Base-by-base conservation (phyloP, 768 basidiomycete species). In the Boletus coccyginus region DNA sequence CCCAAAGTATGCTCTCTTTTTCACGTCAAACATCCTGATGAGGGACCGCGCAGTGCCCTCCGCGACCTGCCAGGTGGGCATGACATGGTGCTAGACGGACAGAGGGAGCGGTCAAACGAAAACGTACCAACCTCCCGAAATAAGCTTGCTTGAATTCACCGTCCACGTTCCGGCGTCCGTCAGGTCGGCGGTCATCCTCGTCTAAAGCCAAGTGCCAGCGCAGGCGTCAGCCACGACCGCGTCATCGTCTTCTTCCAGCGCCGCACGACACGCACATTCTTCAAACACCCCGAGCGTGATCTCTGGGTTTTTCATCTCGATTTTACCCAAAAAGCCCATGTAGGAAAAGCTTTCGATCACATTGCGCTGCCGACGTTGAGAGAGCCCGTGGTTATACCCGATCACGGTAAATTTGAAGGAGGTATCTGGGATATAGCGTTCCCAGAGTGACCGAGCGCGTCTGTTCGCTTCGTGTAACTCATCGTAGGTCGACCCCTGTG, bases 1-100 rank as follows among this genome's bases (percentile, higher is more conserved):
- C 4, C 97, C 97, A 70, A 85, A 98, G 66, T 90, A 98, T 14
- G 76, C 75, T 10, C 97, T 81, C 62, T 92, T 92, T 71, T 97
- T 98, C 47, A 99, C 88, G 57, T 92, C 87, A 57, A 92, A 96
- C 51, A 74, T 81, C 46, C 75, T 71, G 46, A 93, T 78, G 35
- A 95, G 76, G 3, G 75, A 66, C 7, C 96, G 83, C 0, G 91
- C 89, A 29, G 80, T 77, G 14, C 88, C 87, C 64, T 87, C 81
- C 57, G 75, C 75, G 48, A 86, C 58, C 90, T 81, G 50, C 43
- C 41, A 40, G 31, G 35, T 14, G 32, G 31, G 51, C 39, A 56
- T 43, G 55, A 50, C 38, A 36, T 21, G 19, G 19, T 42, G 36
- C 44, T 10, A 17, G 58, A 40, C 17, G 24, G 48, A 41, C 27